These are phyloP conservation scores for Coccinonectria pachysandricola DNA, from an alignment of 2,329 filamentous ascomycete genomes.

Conservation along the genomic window DNA sequence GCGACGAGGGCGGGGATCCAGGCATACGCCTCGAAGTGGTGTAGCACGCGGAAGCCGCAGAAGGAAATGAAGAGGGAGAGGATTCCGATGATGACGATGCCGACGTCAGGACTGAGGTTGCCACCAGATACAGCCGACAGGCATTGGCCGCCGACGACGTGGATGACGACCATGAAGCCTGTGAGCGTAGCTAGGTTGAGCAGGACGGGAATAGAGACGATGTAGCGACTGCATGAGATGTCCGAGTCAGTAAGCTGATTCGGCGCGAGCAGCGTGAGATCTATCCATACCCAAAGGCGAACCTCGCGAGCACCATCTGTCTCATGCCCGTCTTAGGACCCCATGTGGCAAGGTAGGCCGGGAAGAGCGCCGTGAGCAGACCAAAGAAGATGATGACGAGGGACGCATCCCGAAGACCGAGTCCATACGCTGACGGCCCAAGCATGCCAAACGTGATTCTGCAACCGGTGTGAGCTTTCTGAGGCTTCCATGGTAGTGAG, in stretches of 20 bases:
- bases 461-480: neutral
- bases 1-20: conserved; percentile 46
- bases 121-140: conserved; percentile 42
- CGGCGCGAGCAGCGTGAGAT: no score
- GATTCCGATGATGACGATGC: conserved; percentile 51
- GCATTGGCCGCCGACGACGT: conserved; percentile 50
- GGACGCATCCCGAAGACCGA: conserved; percentile 44
- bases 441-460: conserved; percentile 56
- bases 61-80: conserved; percentile 51
- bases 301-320: conserved; percentile 56
- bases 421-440: conserved; percentile 42
- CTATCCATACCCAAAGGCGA: conserved; percentile 48
- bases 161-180: conserved; percentile 53
- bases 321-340: conserved; percentile 54
- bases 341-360: conserved; percentile 47
- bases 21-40: conserved; percentile 47
- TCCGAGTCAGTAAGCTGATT: no score
- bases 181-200: conserved; percentile 53
- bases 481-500: conserved; percentile 1
- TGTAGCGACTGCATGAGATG: conserved; percentile 38
- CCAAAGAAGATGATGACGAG: conserved; percentile 56
- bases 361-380: conserved; percentile 40
- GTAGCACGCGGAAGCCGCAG: conserved; percentile 47
- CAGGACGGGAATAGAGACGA: conserved; percentile 48
- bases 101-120: conserved; percentile 39